A percentile compares a stretch with the other conserved stretches of the same genome.
These are phyloP conservation scores for Tolypocladium endophyticum DNA, from an alignment of 2,329 filamentous ascomycete species.

Conservation along the genomic window DNA sequence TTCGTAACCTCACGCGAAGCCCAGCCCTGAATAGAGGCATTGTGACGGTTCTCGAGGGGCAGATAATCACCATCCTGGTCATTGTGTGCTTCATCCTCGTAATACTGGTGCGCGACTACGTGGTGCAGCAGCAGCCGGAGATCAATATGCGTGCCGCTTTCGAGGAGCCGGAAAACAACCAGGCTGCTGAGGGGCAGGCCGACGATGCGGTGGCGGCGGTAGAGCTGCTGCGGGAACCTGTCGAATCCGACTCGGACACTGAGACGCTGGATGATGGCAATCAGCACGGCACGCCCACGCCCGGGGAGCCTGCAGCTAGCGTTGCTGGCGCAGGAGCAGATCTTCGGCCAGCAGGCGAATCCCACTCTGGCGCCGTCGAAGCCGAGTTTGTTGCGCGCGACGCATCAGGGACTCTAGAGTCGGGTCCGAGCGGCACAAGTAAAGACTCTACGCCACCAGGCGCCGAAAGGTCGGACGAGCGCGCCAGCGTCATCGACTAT, in stretches of 20 bases:
- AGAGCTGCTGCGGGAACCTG: constrained; percentile 8
- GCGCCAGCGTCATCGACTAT: constrained; percentile 20
- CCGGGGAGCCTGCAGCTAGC: neutral
- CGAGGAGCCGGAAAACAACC: constrained; percentile 30
- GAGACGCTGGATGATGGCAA: constrained; percentile 19
- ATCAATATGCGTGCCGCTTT: constrained; percentile 69
- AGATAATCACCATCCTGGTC: constrained; percentile 84
- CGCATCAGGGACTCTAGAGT: neutral
- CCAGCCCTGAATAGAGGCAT: constrained; percentile 66
- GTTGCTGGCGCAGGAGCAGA: neutral
- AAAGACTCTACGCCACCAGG: neutral
- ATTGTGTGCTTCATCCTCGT: constrained; percentile 94
- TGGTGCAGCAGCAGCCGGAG: constrained; percentile 93
- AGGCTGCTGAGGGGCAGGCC: constrained; percentile 8
- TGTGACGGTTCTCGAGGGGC: constrained; percentile 79
- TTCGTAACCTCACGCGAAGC: constrained; percentile 56
- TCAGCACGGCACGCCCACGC: constrained; percentile 1
- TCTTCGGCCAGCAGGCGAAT: neutral
- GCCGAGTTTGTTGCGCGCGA: neutral
- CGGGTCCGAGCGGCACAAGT: neutral
- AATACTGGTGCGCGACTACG: constrained; percentile 93
- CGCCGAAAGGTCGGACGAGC: constrained; percentile 3
- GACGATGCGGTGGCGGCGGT: constrained; percentile 9
- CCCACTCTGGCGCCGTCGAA: too few relatives aligned
- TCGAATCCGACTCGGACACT: constrained; percentile 20